These are phyloP conservation scores for Wickerhamomyces xylosicus DNA, from an alignment of 805 yeast species.

Conservation along the genomic window DNA sequence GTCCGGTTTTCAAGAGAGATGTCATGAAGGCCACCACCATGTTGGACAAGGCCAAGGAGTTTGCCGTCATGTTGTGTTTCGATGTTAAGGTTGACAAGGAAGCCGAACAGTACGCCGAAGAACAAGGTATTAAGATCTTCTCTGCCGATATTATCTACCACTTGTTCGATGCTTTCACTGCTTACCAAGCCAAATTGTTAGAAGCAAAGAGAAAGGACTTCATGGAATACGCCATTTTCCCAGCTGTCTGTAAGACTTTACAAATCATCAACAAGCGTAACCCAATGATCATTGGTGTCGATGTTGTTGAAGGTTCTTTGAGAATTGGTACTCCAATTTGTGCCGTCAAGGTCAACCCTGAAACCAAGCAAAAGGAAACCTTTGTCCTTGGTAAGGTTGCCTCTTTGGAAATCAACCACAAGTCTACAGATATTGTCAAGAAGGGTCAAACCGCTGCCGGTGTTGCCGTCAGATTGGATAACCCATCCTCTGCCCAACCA, in stretches of 20 bases:
- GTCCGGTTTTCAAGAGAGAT: conserved; percentile 97
- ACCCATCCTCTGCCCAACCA: conserved; percentile 88
- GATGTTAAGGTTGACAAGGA: conserved; percentile 96
- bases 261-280: conserved; percentile 97
- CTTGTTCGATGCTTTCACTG: conserved; percentile 88
- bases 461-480: conserved; percentile 96
- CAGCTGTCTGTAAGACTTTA: conserved; percentile 87
- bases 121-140: conserved; percentile 85
- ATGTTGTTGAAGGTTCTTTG: conserved; percentile 83
- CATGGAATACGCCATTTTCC: conserved; percentile 84
- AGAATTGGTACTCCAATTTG: conserved; percentile 92
- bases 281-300: conserved; percentile 99
- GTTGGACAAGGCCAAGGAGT: conserved; percentile 94
- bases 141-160: conserved; percentile 96
- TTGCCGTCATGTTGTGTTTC: conserved; percentile 96
- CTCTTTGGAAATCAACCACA: conserved; percentile 95
- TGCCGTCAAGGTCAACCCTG: conserved; percentile 84
- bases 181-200: conserved; percentile 77
- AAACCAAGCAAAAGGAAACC: conserved; percentile 62
- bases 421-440: conserved; percentile 65
- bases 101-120: conserved; percentile 96
- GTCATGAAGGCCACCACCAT: conserved; percentile 95
- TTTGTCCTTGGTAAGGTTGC: conserved; percentile 75
- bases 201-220: conserved; percentile 88
- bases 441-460: conserved; percentile 97